These are phyloP conservation scores for Alternaria arborescens DNA, from an alignment of 2,329 filamentous ascomycete species.

Conservation along the genomic window DNA sequence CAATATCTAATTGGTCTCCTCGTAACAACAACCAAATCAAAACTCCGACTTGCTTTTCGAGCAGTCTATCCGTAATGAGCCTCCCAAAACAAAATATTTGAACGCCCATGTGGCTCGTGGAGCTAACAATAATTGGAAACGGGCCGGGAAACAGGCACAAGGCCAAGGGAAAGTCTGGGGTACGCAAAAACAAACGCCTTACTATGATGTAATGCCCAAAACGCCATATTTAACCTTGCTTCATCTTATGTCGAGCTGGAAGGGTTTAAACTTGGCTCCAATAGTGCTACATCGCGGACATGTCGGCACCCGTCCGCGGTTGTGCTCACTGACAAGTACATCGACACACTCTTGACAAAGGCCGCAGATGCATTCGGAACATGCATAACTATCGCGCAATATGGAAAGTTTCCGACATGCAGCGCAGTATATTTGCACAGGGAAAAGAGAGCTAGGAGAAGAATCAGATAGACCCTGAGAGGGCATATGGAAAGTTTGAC, in stretches of 20 bases:
- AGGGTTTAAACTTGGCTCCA: constrained; percentile 82
- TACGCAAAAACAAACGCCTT: constrained; percentile 20
- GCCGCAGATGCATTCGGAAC: constrained; percentile 95
- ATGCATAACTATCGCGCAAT: constrained; percentile 87
- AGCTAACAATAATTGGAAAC: constrained; percentile 23
- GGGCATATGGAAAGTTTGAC: constrained; percentile 69
- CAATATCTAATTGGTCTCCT: background rate
- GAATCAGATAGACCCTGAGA: constrained; percentile 63
- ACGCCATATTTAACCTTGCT: constrained; percentile 4
- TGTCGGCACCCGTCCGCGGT: constrained; percentile 70
- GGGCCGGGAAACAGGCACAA: constrained; percentile 11
- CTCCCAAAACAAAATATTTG: constrained; percentile 12
- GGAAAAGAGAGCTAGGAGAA: constrained; percentile 62
- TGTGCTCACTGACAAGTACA: constrained; percentile 77
- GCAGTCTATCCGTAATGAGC: constrained; percentile 1
- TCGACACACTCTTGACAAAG: constrained; percentile 89
- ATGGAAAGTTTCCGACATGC: constrained; percentile 81
- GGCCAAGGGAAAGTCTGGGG: constrained; percentile 8
- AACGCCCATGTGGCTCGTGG: constrained; percentile 32
- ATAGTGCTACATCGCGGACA: constrained; percentile 83
- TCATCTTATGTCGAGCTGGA: constrained; percentile 83
- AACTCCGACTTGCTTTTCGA: constrained; percentile 12
- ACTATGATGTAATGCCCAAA: constrained; percentile 18
- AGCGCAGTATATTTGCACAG: constrained; percentile 89
- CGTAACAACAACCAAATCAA: constrained; percentile 4